Percentiles rank a stretch among this genome's conserved stretches.
phyloP scores from a whole-genome alignment of 345 rosid species.

The Eucalyptus dawsonii region DNA sequence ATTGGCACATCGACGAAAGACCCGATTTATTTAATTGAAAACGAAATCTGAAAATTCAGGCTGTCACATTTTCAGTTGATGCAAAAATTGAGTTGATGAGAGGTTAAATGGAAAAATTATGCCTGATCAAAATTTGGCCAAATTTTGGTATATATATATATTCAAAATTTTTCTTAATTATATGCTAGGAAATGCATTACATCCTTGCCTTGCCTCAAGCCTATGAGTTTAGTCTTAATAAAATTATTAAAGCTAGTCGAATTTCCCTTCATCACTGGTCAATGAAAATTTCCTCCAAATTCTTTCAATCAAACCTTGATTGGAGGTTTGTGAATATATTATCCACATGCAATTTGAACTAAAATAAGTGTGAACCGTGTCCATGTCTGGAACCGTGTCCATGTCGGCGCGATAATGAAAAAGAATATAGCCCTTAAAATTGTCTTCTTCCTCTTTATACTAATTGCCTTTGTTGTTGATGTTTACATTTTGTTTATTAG shows the following conservation, averaged over 20 bases:
- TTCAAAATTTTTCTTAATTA: not conserved
- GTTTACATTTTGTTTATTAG: not conserved
- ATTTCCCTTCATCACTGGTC: not conserved
- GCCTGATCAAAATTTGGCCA: not conserved
- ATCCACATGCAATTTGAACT: not conserved
- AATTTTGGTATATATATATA: not conserved
- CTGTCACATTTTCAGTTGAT: accelerated
- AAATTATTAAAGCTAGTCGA: not conserved
- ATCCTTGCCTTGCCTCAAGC: not conserved
- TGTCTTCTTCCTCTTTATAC: not conserved
- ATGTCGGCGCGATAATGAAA: not conserved
- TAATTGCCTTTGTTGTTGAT: not conserved
- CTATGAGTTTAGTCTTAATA: not conserved
- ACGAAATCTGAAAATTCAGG: no score
- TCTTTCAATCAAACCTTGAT: not conserved
- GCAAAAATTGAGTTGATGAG: not conserved
- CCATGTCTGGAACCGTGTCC: not conserved
- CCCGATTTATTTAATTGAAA: no score
- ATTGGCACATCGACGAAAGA: accelerated
- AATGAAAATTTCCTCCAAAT: not conserved
- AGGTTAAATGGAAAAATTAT: not conserved
- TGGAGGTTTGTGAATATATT: not conserved
- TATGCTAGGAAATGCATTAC: not conserved
- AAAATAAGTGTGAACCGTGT: not conserved
- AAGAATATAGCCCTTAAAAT: not conserved